Percentiles rank a stretch among this genome's conserved stretches.
Evolutionary conservation across 106 monocot genomes (phyloP).

Genomic region (Cymbidium sinense): DNA sequence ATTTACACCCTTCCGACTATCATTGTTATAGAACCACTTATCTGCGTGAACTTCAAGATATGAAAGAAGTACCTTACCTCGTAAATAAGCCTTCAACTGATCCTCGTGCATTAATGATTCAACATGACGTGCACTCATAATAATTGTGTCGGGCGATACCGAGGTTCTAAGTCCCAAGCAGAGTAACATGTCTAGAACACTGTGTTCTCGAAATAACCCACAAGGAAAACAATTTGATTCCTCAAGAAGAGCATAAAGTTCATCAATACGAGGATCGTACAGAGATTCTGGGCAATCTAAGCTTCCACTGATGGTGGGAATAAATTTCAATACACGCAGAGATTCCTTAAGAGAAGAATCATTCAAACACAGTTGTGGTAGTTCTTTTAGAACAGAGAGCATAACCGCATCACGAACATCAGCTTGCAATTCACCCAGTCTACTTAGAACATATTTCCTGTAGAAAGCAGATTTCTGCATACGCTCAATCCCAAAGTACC

Average conservation of each 20-base stretch:
- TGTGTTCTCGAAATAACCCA: conserved; percentile 63
- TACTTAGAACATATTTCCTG: conserved; percentile 51
- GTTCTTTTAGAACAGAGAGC: conserved; percentile 69
- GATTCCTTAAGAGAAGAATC: conserved; percentile 64
- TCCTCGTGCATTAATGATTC: conserved; percentile 79
- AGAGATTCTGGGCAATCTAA: conserved; percentile 66
- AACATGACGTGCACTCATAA: conserved; percentile 78
- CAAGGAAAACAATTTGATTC: conserved; percentile 78
- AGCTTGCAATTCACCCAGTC: conserved; percentile 54
- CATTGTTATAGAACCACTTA: conserved; percentile 54
- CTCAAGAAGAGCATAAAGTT: conserved; percentile 77
- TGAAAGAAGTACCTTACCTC: conserved; percentile 78
- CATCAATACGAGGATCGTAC: conserved; percentile 93
- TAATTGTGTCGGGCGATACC: conserved; percentile 60
- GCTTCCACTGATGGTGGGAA: conserved; percentile 55
- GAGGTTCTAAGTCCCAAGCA: conserved; percentile 82
- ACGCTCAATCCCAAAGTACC: conserved; percentile 58
- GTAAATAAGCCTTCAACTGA: conserved; percentile 70
- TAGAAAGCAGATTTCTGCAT: conserved; percentile 72
- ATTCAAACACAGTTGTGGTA: conserved; percentile 70
- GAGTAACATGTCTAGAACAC: conserved; percentile 76
- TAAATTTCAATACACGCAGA: conserved; percentile 61
- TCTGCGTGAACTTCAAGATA: conserved; percentile 85
- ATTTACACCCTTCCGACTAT: conserved; percentile 29
- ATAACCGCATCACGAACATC: conserved; percentile 69